These are phyloP conservation scores for Mortierella sp. DNA, from an alignment of 371 early-diverging fungal genomes.

Conservation along the genomic window DNA sequence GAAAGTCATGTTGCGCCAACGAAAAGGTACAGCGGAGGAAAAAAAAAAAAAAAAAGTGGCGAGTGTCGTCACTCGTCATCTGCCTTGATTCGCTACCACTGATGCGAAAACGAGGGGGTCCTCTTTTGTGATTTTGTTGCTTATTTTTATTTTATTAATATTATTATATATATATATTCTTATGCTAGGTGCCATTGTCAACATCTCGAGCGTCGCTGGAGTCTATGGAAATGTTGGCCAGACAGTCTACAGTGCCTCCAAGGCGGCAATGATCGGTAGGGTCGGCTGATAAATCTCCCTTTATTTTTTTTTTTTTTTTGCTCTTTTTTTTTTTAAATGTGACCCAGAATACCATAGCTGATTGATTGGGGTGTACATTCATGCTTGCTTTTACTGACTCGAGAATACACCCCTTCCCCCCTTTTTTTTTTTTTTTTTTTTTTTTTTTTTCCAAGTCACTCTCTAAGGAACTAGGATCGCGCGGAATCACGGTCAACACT, in stretches of 20 bases:
- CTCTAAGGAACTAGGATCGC: slow-evolving; percentile 83
- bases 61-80: too few relatives aligned
- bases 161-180: background rate
- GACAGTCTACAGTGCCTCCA: slow-evolving; percentile 83
- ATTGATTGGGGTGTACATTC: background rate
- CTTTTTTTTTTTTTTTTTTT: slow-evolving; percentile 7
- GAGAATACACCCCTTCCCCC: background rate
- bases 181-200: slow-evolving; percentile 78
- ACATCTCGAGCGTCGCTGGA: slow-evolving; percentile 86
- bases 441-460: slow-evolving; percentile 75
- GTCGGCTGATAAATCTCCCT: background rate
- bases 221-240: slow-evolving; percentile 83
- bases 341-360: background rate
- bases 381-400: background rate
- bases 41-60: background rate
- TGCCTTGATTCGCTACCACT: too few relatives aligned
- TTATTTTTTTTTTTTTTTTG: background rate
- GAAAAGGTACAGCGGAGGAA: slow-evolving; percentile 53
- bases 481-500: slow-evolving; percentile 80
- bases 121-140: background rate
- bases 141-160: slow-evolving; percentile 3
- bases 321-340: background rate
- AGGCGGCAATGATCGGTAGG: slow-evolving; percentile 85
- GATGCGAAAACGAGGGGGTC: too few relatives aligned
- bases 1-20: slow-evolving; percentile 66